Conservation (phyloP, 2,329 filamentous ascomycete species). For the Fusarium agapanthi region DNA sequence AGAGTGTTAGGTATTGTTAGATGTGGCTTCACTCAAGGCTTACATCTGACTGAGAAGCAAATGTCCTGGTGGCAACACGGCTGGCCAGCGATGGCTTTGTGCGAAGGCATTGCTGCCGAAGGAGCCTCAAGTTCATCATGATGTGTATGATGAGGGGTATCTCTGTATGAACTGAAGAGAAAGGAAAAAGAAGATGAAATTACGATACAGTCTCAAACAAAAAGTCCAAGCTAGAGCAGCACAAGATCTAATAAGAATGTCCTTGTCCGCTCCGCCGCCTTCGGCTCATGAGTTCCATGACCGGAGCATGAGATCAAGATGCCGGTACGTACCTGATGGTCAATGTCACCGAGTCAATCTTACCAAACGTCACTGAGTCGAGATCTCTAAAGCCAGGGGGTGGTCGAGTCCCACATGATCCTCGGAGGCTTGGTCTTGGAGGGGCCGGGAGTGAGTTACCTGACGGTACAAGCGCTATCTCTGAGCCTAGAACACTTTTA, state of each 20-base stretch:
- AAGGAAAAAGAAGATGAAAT: not conserved
- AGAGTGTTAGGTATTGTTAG: constrained; percentile 1
- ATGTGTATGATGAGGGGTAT: constrained; percentile 10
- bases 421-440: constrained; percentile 4
- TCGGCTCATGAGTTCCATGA: constrained; percentile 34
- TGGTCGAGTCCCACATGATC: constrained; percentile 13
- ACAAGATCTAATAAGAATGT: constrained; percentile 31
- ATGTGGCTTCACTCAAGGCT: not conserved
- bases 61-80: constrained; percentile 29
- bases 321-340: constrained; percentile 9
- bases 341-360: constrained; percentile 33
- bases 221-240: constrained; percentile 12
- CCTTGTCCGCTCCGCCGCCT: constrained; percentile 9
- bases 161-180: not conserved
- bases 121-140: constrained; percentile 39
- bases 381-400: constrained; percentile 13
- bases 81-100: constrained; percentile 36
- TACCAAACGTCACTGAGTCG: constrained; percentile 35
- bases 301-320: constrained; percentile 16
- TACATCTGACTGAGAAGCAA: constrained; percentile 39
- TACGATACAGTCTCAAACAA: not conserved
- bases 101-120: constrained; percentile 39
- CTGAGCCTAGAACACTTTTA: constrained; percentile 11
- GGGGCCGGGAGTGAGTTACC: constrained; percentile 25
- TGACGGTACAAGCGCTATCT: constrained; percentile 14